Evolutionary conservation across 495 filamentous ascomycete genomes (phyloP).

Genomic region (Daldinia concentrica): DNA sequence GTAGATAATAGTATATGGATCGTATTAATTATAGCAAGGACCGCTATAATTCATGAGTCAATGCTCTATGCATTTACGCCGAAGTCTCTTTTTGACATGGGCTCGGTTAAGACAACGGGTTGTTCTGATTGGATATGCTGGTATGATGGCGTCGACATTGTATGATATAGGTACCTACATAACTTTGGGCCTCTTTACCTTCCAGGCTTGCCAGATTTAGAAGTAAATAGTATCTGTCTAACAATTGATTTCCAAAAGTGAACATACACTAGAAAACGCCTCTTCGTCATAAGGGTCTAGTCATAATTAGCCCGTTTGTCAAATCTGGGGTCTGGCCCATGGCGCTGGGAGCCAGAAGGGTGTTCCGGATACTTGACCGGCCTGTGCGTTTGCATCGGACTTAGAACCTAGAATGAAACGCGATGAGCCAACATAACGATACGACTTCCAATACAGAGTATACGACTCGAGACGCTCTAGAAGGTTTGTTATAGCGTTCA

Average conservation of each 20-base stretch:
- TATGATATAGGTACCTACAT: no score
- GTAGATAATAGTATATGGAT: slow-evolving; percentile 24
- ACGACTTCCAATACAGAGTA: neutral
- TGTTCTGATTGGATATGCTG: slow-evolving; percentile 8
- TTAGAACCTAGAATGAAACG: neutral
- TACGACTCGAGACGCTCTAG: neutral
- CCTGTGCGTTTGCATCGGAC: slow-evolving; percentile 37
- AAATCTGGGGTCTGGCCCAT: slow-evolving; percentile 42
- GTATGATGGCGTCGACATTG: slow-evolving; percentile 7
- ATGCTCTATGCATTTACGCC: slow-evolving; percentile 6
- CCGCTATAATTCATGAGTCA: slow-evolving; percentile 13
- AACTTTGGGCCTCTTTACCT: slow-evolving; percentile 2
- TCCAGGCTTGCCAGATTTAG: slow-evolving; percentile 20
- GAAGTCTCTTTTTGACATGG: slow-evolving; percentile 12
- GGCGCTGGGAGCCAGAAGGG: slow-evolving; percentile 36
- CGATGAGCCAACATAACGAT: neutral
- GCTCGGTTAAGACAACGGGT: slow-evolving; percentile 11
- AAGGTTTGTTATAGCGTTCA: neutral
- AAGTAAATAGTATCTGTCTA: neutral
- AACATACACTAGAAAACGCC: slow-evolving; percentile 23
- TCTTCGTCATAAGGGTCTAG: slow-evolving; percentile 29
- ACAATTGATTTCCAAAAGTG: neutral
- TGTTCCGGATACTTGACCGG: slow-evolving; percentile 34
- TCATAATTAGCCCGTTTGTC: slow-evolving; percentile 42
- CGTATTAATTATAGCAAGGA: slow-evolving; percentile 24